Percentiles rank a stretch among this genome's conserved stretches.
Evolutionary conservation across 1,139 yeast genomes (phyloP).

Genomic region (Tardiomyces depauwii): DNA sequence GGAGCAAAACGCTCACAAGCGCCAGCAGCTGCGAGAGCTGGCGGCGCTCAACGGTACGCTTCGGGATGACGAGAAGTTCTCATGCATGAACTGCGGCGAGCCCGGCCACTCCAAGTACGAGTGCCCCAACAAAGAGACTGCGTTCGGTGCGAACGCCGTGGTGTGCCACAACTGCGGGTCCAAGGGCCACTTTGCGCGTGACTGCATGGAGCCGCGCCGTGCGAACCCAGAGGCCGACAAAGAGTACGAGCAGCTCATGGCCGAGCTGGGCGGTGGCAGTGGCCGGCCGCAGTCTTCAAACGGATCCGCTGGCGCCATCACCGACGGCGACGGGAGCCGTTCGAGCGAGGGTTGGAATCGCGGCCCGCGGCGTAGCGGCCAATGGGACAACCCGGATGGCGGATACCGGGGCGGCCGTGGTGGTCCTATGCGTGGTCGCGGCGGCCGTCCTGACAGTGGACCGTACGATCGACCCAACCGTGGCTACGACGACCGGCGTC

Average conservation of each 20-base stretch:
- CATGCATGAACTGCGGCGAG: constrained; percentile 51
- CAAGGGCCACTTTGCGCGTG: constrained; percentile 80
- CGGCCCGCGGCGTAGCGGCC: background rate
- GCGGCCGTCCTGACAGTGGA: constrained; percentile 6
- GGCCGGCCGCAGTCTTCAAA: constrained; percentile 3
- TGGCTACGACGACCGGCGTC: constrained; percentile 4
- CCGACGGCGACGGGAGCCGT: background rate
- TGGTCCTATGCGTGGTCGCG: constrained; percentile 10
- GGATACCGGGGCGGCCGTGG: constrained; percentile 1
- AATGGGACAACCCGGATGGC: background rate
- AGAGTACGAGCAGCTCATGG: constrained; percentile 42
- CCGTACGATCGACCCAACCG: constrained; percentile 1
- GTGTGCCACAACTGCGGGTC: constrained; percentile 73
- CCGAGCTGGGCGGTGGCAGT: constrained; percentile 33
- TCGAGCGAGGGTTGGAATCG: background rate
- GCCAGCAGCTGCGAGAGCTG: constrained; percentile 82
- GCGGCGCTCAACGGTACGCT: constrained; percentile 93
- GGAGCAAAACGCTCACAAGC: constrained; percentile 83
- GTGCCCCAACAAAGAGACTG: constrained; percentile 42
- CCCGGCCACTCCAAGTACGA: constrained; percentile 51
- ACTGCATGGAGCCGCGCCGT: constrained; percentile 43
- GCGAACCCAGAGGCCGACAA: constrained; percentile 27
- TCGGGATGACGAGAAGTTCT: constrained; percentile 61
- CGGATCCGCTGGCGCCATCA: background rate
- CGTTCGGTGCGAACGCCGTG: constrained; percentile 40